Percentiles rank a stretch among this genome's conserved stretches.
Conservation (phyloP, 1,284 basidiomycete genomes). For the Trametes pubescens region DNA sequence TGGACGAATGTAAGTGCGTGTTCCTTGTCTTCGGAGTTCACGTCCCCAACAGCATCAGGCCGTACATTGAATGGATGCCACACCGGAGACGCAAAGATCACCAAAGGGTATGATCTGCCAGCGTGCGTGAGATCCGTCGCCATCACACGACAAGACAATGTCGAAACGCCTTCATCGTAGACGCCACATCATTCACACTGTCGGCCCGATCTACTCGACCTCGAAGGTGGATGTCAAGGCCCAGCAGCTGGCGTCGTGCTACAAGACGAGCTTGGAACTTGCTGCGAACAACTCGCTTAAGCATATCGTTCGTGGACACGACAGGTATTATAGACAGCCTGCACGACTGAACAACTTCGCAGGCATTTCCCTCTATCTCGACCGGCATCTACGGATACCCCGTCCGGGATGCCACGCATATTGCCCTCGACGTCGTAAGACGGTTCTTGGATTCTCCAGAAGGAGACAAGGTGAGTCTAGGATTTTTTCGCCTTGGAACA, state of each 20-base stretch:
- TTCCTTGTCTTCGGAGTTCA: slow-evolving; percentile 3
- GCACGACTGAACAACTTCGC: slow-evolving; percentile 26
- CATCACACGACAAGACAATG: background rate
- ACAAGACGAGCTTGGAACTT: slow-evolving; percentile 69
- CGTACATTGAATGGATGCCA: slow-evolving; percentile 76
- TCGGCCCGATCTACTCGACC: slow-evolving; percentile 82
- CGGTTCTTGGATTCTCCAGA: slow-evolving; percentile 62
- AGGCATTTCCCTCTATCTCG: slow-evolving; percentile 86
- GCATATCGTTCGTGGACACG: slow-evolving; percentile 63
- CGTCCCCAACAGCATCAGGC: slow-evolving; percentile 49
- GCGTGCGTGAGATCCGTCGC: slow-evolving; percentile 53
- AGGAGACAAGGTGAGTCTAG: slow-evolving; percentile 55
- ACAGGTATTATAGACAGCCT: background rate
- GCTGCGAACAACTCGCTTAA: slow-evolving; percentile 68
- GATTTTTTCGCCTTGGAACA: background rate
- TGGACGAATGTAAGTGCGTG: slow-evolving; percentile 71
- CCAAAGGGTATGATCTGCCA: slow-evolving; percentile 74
- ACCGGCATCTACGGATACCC: slow-evolving; percentile 87
- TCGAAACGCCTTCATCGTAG: slow-evolving; percentile 43
- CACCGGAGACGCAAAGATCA: slow-evolving; percentile 88
- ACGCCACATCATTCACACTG: slow-evolving; percentile 87
- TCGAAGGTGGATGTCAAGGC: slow-evolving; percentile 55
- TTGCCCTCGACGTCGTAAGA: slow-evolving; percentile 70
- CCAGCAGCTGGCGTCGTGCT: slow-evolving; percentile 75
- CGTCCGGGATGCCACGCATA: slow-evolving; percentile 70